These are phyloP conservation scores for Myriangium duriaei DNA, from an alignment of 2,329 filamentous ascomycete species.

Conservation along the genomic window DNA sequence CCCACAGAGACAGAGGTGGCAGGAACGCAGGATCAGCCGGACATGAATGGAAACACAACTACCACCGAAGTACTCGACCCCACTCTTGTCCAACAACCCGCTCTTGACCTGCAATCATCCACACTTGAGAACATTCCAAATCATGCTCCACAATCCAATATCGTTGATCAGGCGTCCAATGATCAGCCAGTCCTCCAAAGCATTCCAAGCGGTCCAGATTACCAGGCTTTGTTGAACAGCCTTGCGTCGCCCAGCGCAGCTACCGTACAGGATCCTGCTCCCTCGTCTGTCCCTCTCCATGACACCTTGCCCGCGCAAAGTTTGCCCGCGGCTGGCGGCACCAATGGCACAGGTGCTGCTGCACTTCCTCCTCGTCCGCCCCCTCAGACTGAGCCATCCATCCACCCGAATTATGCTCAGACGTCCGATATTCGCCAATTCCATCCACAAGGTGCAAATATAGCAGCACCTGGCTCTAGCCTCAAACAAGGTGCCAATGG, in stretches of 20 bases:
- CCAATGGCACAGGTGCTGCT: constrained; percentile 21
- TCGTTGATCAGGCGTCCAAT: constrained; percentile 9
- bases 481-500: constrained; percentile 12
- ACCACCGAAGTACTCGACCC: too few relatives aligned
- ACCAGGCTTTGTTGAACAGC: constrained; percentile 35
- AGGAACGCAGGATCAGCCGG: not conserved
- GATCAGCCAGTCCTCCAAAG: not conserved
- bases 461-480: not conserved
- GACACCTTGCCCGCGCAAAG: constrained; percentile 14
- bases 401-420: constrained; percentile 35
- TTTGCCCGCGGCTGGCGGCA: constrained; percentile 11
- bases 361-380: constrained; percentile 37
- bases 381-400: constrained; percentile 36
- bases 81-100: not conserved
- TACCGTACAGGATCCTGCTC: constrained; percentile 23
- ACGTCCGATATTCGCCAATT: constrained; percentile 38
- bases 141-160: constrained; percentile 10
- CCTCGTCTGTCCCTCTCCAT: constrained; percentile 17
- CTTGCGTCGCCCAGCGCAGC: constrained; percentile 23
- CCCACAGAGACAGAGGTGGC: constrained; percentile 17
- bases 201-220: constrained; percentile 26
- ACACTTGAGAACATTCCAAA: not conserved
- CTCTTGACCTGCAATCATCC: not conserved
- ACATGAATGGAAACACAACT: too few relatives aligned
- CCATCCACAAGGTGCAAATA: constrained; percentile 34